Conservation (phyloP, 139 green algal genomes). For the Tetraselmis striata region DNA sequence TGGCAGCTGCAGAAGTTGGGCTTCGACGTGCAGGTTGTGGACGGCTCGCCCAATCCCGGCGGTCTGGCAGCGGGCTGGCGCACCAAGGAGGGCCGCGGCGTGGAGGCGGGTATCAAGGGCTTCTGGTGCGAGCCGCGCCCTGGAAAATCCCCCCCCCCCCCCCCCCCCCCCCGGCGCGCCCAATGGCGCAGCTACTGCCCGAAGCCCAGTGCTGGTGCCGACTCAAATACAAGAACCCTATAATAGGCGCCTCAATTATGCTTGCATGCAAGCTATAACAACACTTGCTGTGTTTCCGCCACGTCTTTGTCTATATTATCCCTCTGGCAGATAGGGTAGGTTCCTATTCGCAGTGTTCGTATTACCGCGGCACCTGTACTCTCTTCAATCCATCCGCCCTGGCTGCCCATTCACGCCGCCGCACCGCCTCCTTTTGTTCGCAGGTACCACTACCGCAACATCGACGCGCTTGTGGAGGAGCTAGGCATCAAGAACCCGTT, state of each 20-base stretch:
- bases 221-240: no score
- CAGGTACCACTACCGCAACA: slow-evolving; percentile 9
- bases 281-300: no score
- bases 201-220: no score
- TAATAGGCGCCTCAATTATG: no score
- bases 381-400: not conserved
- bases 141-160: not conserved
- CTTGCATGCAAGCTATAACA: no score
- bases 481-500: not conserved
- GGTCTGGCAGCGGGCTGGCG: not conserved
- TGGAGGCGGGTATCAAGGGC: slow-evolving; percentile 13
- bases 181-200: no score
- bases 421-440: not conserved
- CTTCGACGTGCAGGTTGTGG: slow-evolving; percentile 2
- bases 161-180: no score
- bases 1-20: not conserved
- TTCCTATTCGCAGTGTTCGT: no score
- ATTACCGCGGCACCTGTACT: no score
- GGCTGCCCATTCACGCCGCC: not conserved
- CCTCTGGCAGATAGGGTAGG: no score
- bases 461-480: slow-evolving; percentile 2
- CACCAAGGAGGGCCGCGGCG: not conserved
- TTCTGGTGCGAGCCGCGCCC: not conserved
- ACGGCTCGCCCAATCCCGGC: not conserved
- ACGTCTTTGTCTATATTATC: no score